Conservation (phyloP, 2,329 filamentous ascomycete genomes). For the Fusarium verrucosum region DNA sequence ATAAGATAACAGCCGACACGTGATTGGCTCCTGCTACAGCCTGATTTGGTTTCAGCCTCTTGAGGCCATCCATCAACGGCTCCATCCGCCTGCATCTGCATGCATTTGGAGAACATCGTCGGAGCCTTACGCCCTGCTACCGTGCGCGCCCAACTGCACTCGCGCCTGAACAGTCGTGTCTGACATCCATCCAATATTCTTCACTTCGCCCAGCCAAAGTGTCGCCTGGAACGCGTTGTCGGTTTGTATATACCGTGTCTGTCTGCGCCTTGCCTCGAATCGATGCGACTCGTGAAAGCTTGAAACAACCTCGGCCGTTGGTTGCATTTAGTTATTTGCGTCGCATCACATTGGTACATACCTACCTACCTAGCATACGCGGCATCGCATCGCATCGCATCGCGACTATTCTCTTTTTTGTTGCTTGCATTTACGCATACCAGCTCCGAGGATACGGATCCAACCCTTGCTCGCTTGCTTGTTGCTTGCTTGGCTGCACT, state of each 20-base stretch:
- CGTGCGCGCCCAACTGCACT: constrained; percentile 44
- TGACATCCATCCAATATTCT: constrained; percentile 5
- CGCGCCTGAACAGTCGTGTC: constrained; percentile 34
- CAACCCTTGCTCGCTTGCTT: constrained; percentile 11
- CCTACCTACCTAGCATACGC: no score
- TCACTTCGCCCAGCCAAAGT: constrained; percentile 33
- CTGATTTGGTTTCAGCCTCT: constrained; percentile 38
- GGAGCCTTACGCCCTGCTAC: constrained; percentile 41
- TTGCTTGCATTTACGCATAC: constrained; percentile 11
- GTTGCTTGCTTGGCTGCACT: background rate
- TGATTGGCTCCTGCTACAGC: constrained; percentile 31
- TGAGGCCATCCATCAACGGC: constrained; percentile 33
- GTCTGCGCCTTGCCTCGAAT: constrained; percentile 27
- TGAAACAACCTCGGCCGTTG: constrained; percentile 35
- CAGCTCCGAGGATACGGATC: constrained; percentile 6
- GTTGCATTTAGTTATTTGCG: constrained; percentile 33
- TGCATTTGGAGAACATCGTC: constrained; percentile 36
- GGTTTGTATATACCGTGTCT: constrained; percentile 39
- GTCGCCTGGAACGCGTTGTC: constrained; percentile 31
- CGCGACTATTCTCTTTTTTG: constrained; percentile 14
- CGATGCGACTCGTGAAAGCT: constrained; percentile 35
- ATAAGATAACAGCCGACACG: background rate
- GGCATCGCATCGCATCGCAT: constrained; percentile 7
- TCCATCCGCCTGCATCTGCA: constrained; percentile 37
- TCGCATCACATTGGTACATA: constrained; percentile 26